Evolutionary conservation across 1,139 yeast species (phyloP).

Genomic region (Geotrichum phurueaensis): DNA sequence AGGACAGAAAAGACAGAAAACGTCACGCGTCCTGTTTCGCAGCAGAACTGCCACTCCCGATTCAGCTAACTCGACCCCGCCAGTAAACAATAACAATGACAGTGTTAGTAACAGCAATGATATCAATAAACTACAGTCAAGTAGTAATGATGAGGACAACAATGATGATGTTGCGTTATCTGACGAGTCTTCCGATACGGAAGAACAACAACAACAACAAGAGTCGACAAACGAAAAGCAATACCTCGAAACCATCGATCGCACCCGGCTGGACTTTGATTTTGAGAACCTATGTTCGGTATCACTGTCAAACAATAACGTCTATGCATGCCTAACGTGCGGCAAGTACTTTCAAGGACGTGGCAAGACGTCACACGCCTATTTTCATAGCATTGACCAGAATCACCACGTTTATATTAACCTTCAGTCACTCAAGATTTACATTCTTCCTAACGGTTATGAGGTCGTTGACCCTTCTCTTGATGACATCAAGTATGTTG

Average conservation of each 20-base stretch:
- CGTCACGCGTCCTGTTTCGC: neutral
- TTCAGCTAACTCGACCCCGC: too few relatives aligned
- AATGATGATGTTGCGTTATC: too few relatives aligned
- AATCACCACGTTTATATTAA: slow-evolving; percentile 62
- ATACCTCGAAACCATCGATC: slow-evolving; percentile 52
- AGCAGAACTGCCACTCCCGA: neutral
- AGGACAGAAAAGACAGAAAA: slow-evolving; percentile 3
- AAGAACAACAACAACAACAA: neutral
- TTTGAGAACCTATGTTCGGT: slow-evolving; percentile 61
- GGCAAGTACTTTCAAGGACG: slow-evolving; percentile 73
- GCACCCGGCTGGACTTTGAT: slow-evolving; percentile 60
- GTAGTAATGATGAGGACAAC: too few relatives aligned
- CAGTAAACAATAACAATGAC: too few relatives aligned
- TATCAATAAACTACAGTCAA: too few relatives aligned
- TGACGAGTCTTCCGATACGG: neutral
- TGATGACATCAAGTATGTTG: slow-evolving; percentile 47
- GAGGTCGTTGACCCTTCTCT: slow-evolving; percentile 41
- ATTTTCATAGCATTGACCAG: slow-evolving; percentile 55
- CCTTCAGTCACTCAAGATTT: slow-evolving; percentile 45
- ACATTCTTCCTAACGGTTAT: slow-evolving; percentile 56
- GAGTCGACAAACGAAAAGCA: slow-evolving; percentile 20
- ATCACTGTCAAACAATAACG: slow-evolving; percentile 53
- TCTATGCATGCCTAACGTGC: slow-evolving; percentile 68
- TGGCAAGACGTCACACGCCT: slow-evolving; percentile 57
- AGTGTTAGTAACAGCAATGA: too few relatives aligned